Conservation (phyloP, 148 eudicot species). For the Polygonum aviculare region DNA sequence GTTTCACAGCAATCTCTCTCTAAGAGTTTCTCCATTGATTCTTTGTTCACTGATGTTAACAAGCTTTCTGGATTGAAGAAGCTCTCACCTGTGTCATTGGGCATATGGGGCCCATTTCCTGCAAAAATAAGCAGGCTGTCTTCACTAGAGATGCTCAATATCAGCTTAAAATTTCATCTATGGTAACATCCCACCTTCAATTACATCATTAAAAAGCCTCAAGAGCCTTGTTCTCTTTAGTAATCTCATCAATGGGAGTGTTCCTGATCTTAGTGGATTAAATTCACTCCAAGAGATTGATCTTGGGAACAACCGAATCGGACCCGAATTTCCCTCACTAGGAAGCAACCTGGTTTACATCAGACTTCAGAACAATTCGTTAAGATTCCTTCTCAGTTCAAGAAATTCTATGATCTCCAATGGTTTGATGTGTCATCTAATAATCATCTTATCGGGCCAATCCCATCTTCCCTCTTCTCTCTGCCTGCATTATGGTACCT, state of each 20-base stretch:
- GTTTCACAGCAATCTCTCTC: constrained; percentile 37
- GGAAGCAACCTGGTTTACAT: constrained; percentile 38
- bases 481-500: constrained; percentile 51
- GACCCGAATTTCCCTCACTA: constrained; percentile 61
- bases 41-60: constrained; percentile 59
- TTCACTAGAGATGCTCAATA: constrained; percentile 54
- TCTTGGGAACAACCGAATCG: constrained; percentile 53
- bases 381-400: constrained; percentile 42
- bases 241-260: constrained; percentile 69
- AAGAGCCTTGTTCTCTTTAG: constrained; percentile 34
- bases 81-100: constrained; percentile 61
- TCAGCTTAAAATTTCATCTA: constrained; percentile 68
- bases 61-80: constrained; percentile 51
- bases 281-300: constrained; percentile 50
- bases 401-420: constrained; percentile 34
- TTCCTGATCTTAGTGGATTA: constrained; percentile 51
- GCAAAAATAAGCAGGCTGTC: constrained; percentile 36
- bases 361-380: constrained; percentile 43
- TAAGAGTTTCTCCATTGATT: constrained; percentile 50
- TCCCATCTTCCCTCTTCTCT: constrained; percentile 45
- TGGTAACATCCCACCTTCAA: constrained; percentile 51
- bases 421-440: constrained; percentile 58
- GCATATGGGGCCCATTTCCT: constrained; percentile 82
- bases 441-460: constrained; percentile 54
- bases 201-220: constrained; percentile 36